Conservation (phyloP, 2,329 filamentous ascomycete species). For the Verticillium isaacii region DNA sequence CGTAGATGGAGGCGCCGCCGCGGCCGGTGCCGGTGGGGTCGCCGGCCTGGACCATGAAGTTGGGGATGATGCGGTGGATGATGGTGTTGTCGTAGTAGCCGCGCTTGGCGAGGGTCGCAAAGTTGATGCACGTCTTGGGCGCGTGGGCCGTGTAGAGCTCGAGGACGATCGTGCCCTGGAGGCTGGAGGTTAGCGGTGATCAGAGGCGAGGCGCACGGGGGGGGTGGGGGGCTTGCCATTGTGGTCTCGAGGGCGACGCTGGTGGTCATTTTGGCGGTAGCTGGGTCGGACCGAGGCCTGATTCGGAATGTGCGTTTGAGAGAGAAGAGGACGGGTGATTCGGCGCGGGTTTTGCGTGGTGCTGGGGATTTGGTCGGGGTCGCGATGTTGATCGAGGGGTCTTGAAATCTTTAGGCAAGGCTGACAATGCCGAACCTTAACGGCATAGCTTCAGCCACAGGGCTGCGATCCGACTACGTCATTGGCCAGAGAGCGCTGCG, state of each 20-base stretch:
- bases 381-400: constrained; percentile 1
- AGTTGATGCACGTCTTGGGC: constrained; percentile 86
- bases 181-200: neutral
- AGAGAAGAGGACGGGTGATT: neutral
- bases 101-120: constrained; percentile 69
- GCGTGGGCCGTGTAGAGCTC: constrained; percentile 91
- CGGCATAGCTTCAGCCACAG: constrained; percentile 1
- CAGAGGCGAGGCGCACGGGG: neutral
- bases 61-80: constrained; percentile 91
- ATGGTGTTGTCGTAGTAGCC: constrained; percentile 84
- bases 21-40: constrained; percentile 92
- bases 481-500: neutral
- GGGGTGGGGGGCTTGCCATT: constrained; percentile 54
- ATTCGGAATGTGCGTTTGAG: neutral
- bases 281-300: neutral
- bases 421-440: constrained; percentile 1
- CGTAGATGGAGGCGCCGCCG: constrained; percentile 85
- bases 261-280: constrained; percentile 57
- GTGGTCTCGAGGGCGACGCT: constrained; percentile 79
- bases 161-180: constrained; percentile 73
- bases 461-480: neutral
- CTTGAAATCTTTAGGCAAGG: constrained; percentile 6
- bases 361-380: neutral
- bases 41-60: constrained; percentile 95
- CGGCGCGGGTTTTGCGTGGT: neutral